Evolutionary conservation across 139 green algal genomes (phyloP).

Genomic region (Micromonas commoda): DNA sequence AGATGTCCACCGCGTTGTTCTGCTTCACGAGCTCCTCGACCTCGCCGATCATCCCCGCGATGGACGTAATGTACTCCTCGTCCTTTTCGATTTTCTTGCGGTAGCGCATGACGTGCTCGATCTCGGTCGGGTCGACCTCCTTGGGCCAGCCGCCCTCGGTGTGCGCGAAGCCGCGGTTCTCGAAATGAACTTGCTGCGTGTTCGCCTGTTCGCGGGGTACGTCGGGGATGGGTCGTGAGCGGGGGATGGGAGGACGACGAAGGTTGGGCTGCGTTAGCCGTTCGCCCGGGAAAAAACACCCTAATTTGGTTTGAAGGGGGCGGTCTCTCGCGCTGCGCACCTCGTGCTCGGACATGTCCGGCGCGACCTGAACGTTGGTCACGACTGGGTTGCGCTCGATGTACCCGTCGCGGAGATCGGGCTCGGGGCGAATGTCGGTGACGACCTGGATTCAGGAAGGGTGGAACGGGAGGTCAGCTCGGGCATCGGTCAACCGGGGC

Average conservation of each 20-base stretch:
- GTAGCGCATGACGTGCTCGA: conserved; percentile 75
- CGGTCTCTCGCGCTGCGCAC: no score
- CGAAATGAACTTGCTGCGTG: conserved; percentile 62
- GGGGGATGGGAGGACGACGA: background rate
- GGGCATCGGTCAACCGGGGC: no score
- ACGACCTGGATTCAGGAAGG: conserved; percentile 63
- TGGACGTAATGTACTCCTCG: conserved; percentile 78
- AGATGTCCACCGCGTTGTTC: conserved; percentile 96
- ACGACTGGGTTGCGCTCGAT: conserved; percentile 62
- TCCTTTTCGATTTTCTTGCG: conserved; percentile 77
- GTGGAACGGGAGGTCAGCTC: no score
- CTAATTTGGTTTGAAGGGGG: no score
- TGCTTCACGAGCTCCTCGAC: conserved; percentile 79
- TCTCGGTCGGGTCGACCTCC: conserved; percentile 82
- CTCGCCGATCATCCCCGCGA: conserved; percentile 5
- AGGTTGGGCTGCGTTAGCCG: background rate
- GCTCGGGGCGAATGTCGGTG: conserved; percentile 76
- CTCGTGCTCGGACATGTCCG: conserved; percentile 79
- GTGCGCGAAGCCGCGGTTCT: conserved; percentile 71
- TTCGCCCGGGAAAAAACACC: conserved; percentile 20
- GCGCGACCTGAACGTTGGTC: conserved; percentile 61
- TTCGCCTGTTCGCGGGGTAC: conserved; percentile 64
- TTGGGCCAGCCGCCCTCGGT: conserved; percentile 88
- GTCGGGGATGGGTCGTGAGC: no score
- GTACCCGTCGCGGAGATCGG: conserved; percentile 65